Evolutionary conservation across 257 asterid species (phyloP).

Genomic region (Forsythia suspensa): DNA sequence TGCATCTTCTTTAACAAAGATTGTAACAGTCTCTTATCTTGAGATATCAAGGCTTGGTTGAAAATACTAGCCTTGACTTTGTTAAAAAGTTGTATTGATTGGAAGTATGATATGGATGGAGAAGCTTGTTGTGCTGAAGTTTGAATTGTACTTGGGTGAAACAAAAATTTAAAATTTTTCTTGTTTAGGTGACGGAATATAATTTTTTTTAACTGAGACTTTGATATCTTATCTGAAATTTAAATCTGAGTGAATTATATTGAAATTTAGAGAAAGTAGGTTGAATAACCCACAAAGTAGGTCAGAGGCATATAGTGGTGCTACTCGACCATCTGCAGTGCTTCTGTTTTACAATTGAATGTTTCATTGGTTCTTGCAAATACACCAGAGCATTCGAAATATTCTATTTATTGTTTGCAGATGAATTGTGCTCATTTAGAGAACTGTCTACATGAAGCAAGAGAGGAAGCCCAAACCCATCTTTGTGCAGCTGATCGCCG

Average conservation of each 20-base stretch:
- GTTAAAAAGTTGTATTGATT: neutral
- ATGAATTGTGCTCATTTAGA: conserved; percentile 96
- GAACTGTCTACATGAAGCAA: conserved; percentile 93
- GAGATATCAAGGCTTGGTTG: neutral
- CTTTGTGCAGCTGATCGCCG: conserved; percentile 91
- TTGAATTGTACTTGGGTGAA: neutral
- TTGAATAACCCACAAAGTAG: neutral
- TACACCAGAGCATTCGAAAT: neutral
- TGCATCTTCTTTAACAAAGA: neutral
- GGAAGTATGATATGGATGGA: neutral
- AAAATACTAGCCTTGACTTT: neutral
- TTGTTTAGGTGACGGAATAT: neutral
- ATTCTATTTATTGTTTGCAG: conserved; percentile 41
- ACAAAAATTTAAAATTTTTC: neutral
- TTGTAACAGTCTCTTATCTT: neutral
- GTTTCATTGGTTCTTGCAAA: neutral
- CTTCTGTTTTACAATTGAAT: neutral
- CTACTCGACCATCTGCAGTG: neutral
- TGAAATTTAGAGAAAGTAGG: neutral
- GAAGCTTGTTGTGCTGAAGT: neutral
- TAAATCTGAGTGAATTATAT: neutral
- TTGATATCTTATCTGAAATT: neutral
- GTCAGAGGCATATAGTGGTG: neutral
- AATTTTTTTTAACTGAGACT: neutral
- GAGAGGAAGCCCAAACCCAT: conserved; percentile 96